phyloP scores from a whole-genome alignment of 345 rosid genomes.

The Dipteronia dyeriana region DNA sequence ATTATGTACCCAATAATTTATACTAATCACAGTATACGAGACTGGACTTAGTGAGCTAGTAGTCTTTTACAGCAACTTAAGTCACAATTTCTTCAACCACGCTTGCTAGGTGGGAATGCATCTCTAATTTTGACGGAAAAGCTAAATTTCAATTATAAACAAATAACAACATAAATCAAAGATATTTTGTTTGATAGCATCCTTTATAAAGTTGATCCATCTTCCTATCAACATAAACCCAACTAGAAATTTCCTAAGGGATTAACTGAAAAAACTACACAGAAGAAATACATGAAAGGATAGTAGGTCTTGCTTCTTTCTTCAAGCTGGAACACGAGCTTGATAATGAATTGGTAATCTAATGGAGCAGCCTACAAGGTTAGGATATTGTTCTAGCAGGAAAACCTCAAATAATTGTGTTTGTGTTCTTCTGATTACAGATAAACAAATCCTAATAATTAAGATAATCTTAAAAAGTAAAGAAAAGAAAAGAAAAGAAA shows the following conservation, averaged over 20 bases:
- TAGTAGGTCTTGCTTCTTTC: background rate
- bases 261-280: background rate
- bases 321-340: background rate
- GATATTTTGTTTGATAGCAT: background rate
- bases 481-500: too few species aligned
- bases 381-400: too few species aligned
- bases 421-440: too few species aligned
- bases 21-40: background rate
- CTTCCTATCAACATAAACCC: background rate
- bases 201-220: background rate
- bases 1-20: background rate
- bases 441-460: too few species aligned
- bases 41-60: background rate
- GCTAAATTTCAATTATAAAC: background rate
- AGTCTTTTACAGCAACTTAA: background rate
- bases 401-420: too few species aligned
- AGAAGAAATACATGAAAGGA: background rate
- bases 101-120: conserved; percentile 4
- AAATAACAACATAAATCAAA: background rate
- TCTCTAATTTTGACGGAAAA: background rate
- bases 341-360: background rate
- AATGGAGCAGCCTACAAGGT: too few species aligned
- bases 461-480: too few species aligned
- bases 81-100: background rate
- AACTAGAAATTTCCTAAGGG: background rate